Evolutionary conservation across 805 yeast genomes (phyloP).

Genomic region (Candida maltosa): DNA sequence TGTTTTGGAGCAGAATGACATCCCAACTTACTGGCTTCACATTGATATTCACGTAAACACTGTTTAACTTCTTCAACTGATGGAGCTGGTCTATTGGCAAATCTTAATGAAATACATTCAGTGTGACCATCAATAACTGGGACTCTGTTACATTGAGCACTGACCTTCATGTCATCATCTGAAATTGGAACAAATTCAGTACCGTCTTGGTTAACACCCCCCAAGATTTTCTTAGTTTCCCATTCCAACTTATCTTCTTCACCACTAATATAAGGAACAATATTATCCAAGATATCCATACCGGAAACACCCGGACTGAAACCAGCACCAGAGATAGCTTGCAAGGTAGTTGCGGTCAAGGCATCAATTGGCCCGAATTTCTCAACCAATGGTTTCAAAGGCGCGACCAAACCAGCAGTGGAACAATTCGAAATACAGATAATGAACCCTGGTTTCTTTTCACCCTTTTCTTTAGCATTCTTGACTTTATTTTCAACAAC

Average conservation of each 20-base stretch:
- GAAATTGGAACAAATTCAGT: constrained; percentile 55
- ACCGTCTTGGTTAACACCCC: constrained; percentile 51
- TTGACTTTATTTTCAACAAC: constrained; percentile 59
- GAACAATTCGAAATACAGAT: constrained; percentile 97
- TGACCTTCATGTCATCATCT: constrained; percentile 73
- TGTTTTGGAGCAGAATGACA: constrained; percentile 93
- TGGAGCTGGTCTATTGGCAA: constrained; percentile 81
- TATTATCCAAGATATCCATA: constrained; percentile 90
- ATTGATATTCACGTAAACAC: constrained; percentile 65
- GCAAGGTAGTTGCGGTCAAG: constrained; percentile 86
- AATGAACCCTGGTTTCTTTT: constrained; percentile 71
- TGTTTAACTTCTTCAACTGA: constrained; percentile 75
- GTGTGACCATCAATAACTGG: constrained; percentile 98
- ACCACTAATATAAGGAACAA: constrained; percentile 91
- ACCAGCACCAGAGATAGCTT: constrained; percentile 98
- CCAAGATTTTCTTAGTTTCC: constrained; percentile 95
- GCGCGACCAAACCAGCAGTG: constrained; percentile 96
- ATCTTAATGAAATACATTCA: constrained; percentile 85
- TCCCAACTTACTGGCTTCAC: constrained; percentile 76
- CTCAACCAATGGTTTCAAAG: constrained; percentile 89
- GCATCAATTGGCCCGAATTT: constrained; percentile 86
- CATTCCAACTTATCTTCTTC: constrained; percentile 98
- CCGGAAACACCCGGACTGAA: constrained; percentile 97
- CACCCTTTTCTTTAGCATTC: constrained; percentile 53
- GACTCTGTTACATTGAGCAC: constrained; percentile 96